A percentile compares a stretch with the other conserved stretches of the same genome.
Evolutionary conservation across 306 rosid species (phyloP).

Genomic region (Ormosia emarginata): DNA sequence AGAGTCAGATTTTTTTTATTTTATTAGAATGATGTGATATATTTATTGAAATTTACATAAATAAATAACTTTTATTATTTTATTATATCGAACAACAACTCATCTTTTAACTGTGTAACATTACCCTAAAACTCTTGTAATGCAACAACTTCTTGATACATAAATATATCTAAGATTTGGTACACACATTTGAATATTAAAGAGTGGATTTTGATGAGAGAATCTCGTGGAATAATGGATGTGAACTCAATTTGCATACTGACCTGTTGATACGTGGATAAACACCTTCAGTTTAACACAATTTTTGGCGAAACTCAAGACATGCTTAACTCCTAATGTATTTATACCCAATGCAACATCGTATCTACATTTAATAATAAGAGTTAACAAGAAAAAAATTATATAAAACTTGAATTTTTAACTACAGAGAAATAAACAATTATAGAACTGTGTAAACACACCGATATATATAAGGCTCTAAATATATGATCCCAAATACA

Average conservation of each 20-base stretch:
- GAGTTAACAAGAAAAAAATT: no score
- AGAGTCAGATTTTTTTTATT: no score
- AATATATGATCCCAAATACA: not conserved
- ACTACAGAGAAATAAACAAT: not conserved
- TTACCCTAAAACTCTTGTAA: no score
- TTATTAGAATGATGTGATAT: no score
- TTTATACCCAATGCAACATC: conserved; percentile 63
- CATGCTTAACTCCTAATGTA: conserved; percentile 63
- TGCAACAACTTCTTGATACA: no score
- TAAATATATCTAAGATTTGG: no score
- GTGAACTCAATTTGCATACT: not conserved
- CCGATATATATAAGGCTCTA: no score
- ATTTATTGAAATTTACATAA: no score
- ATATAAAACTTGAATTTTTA: not conserved
- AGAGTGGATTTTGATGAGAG: not conserved
- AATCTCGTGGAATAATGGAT: not conserved
- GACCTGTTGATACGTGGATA: conserved; percentile 81
- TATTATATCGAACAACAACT: no score
- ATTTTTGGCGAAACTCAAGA: conserved; percentile 57
- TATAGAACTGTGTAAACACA: not conserved
- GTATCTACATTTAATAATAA: conserved; percentile 40
- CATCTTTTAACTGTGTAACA: no score
- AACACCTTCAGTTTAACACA: conserved; percentile 47
- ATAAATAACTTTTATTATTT: no score
- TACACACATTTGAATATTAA: not conserved